Conservation (phyloP, 176 grass and related monocot genomes). For the Phyllostachys edulis region DNA sequence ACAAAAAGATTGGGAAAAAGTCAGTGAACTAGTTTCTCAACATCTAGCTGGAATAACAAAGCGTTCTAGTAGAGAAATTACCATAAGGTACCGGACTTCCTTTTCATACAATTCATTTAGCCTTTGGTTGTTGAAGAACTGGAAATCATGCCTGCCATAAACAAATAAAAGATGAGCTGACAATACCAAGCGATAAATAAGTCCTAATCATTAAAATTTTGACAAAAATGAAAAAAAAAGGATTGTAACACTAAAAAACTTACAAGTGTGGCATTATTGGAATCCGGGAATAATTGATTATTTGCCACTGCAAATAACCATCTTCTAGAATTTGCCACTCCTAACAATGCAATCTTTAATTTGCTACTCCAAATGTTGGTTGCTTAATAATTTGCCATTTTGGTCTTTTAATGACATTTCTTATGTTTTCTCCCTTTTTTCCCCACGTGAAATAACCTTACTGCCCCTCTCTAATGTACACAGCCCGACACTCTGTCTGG, state of each 20-base stretch:
- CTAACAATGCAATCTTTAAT: no score
- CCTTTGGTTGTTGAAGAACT: constrained; percentile 96
- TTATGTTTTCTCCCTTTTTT: no score
- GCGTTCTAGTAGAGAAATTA: constrained; percentile 29
- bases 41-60: background rate
- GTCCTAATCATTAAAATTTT: background rate
- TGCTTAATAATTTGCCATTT: no score
- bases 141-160: constrained; percentile 84
- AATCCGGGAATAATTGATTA: no score
- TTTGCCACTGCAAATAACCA: no score
- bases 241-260: background rate
- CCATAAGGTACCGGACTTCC: constrained; percentile 97
- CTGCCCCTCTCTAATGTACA: no score
- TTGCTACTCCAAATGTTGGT: no score
- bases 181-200: constrained; percentile 1
- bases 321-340: no score
- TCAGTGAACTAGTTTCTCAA: background rate
- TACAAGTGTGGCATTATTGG: constrained; percentile 97
- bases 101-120: constrained; percentile 96
- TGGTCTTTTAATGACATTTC: no score
- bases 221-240: background rate
- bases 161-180: constrained; percentile 15
- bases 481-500: no score
- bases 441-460: no score
- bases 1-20: background rate